Conservation (phyloP, 2,329 filamentous ascomycete species). For the Aplosporella prunicola region DNA sequence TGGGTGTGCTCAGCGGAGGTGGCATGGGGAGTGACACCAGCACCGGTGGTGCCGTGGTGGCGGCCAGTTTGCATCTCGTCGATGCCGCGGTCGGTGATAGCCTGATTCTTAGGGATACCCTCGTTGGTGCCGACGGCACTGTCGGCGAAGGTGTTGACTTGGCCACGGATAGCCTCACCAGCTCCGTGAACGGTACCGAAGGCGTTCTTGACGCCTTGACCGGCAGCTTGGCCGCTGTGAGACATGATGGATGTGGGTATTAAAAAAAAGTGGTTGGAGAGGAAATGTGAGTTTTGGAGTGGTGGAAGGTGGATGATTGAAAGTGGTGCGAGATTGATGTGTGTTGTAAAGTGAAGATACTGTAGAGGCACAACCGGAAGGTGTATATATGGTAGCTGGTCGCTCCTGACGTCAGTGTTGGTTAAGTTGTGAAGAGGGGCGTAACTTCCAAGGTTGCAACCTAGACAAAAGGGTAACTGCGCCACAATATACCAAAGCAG, state of each 20-base stretch:
- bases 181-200: slow-evolving; percentile 26
- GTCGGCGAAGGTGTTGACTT: slow-evolving; percentile 28
- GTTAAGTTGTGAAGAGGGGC: too few species aligned
- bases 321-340: slow-evolving; percentile 1
- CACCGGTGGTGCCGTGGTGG: slow-evolving; percentile 16
- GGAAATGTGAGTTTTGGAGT: not conserved
- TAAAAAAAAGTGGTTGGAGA: not conserved
- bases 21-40: slow-evolving; percentile 22
- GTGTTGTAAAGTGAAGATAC: slow-evolving; percentile 9
- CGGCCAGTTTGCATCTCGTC: slow-evolving; percentile 23
- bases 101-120: slow-evolving; percentile 21
- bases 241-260: slow-evolving; percentile 15
- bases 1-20: slow-evolving; percentile 20
- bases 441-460: too few species aligned
- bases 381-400: slow-evolving; percentile 3
- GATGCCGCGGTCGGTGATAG: slow-evolving; percentile 24
- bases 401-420: slow-evolving; percentile 4
- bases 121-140: slow-evolving; percentile 22
- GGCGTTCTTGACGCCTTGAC: slow-evolving; percentile 25
- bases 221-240: slow-evolving; percentile 18
- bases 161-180: slow-evolving; percentile 30
- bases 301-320: not conserved
- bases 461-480: too few species aligned
- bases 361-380: not conserved
- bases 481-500: too few species aligned